These are phyloP conservation scores for Neoboletus subvelutipes DNA, from an alignment of 768 basidiomycete genomes.

Conservation along the genomic window DNA sequence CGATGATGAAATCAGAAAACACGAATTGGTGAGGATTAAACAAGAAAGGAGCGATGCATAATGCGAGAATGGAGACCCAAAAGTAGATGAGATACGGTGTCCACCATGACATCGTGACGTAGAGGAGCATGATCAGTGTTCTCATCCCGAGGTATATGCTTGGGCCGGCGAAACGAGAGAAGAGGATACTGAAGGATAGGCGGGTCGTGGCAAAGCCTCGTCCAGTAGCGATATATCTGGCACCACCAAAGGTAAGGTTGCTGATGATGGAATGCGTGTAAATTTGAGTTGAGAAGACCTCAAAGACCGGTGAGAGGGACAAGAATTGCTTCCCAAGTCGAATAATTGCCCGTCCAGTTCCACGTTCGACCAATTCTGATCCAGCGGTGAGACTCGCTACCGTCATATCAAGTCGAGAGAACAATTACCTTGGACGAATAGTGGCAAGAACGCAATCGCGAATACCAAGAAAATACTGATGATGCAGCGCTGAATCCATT, in stretches of 20 bases:
- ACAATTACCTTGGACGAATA: conserved; percentile 86
- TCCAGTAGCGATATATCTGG: conserved; percentile 97
- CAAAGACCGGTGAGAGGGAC: conserved; percentile 93
- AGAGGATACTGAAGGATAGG: conserved; percentile 91
- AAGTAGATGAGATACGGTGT: conserved; percentile 94
- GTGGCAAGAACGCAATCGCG: conserved; percentile 92
- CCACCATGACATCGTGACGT: conserved; percentile 91
- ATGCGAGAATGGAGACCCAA: conserved; percentile 91
- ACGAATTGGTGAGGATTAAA: conserved; percentile 99
- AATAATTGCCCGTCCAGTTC: conserved; percentile 86
- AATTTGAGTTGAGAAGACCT: conserved; percentile 98
- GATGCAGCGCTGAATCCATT: conserved; percentile 96
- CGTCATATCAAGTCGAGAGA: conserved; percentile 6
- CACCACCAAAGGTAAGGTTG: conserved; percentile 97
- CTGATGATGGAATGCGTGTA: conserved; percentile 96
- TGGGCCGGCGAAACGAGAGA: conserved; percentile 97
- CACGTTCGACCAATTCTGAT: conserved; percentile 91
- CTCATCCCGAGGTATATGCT: conserved; percentile 98
- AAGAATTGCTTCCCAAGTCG: conserved; percentile 93
- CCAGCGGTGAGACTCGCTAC: conserved; percentile 10
- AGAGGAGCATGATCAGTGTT: conserved; percentile 88
- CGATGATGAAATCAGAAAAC: conserved; percentile 94
- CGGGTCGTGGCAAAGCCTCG: conserved; percentile 98
- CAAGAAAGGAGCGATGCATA: conserved; percentile 94
- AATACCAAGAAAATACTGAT: conserved; percentile 98